Base-by-base conservation (phyloP, 495 filamentous ascomycete genomes). In the Hypoxylon crocopeplum region DNA sequence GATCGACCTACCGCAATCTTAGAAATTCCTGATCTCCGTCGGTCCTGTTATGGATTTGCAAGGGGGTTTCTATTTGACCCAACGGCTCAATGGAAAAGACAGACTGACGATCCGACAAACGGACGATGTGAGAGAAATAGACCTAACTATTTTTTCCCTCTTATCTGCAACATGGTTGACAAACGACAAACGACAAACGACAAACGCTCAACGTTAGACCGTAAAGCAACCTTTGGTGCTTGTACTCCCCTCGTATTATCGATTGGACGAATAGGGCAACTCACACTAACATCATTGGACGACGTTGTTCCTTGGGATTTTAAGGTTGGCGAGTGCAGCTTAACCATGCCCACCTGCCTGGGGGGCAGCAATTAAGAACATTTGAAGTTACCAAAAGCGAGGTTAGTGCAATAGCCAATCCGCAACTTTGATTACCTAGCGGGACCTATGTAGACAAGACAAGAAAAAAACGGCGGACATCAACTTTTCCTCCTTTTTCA, bases 1-100 rank as follows among this genome's bases (percentile, higher is more conserved):
- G 61, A 64, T 64, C 61, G 55, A 48, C 61, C 61, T 36, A 54
- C 49, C 49, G 61, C 36, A 64, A 64, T 64, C 44, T 64, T 64
- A 64, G 1, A 16, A 34, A 30, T 59, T 59, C 55, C 50, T 64
- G 45, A 56, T 59, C 38, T 42, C 33, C 61, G 24, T 56, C 55
- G 61, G 46, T 1, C 45, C 55, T 64, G 55, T 51, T 55, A 56
- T 56, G 55, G 44, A 50, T 51, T 59, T 27, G 29, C 49, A 59
- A 64, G 60, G 59, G 60, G 54, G 20, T 19, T 29, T 10, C 2
- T 3, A 36, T 36, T 36, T 49, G 46, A 32, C 30, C 13, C 11
- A 42, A 37, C 34, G 34, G 47, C 34, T 39, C 20, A 39, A 50
- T 49, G 24, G 22, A 30, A 30, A 27, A 8, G 24, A 27, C 8